Conservation (phyloP, 768 basidiomycete species). For the Pulveroboletus sp. region DNA sequence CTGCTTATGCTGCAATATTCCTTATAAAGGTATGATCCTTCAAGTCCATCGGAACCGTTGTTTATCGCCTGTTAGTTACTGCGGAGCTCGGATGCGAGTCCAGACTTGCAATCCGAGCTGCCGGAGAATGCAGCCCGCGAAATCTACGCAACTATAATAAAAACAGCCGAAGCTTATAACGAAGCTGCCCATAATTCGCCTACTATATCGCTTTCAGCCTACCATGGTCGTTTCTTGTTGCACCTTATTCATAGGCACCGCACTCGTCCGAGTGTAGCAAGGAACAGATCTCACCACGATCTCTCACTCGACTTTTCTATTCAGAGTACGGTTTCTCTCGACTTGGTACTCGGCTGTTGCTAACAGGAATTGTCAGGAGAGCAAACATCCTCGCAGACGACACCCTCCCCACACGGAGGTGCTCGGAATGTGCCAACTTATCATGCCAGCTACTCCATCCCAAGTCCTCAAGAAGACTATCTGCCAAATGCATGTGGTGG, state of each 20-base stretch:
- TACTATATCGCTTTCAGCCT: conserved; percentile 61
- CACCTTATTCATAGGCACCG: conserved; percentile 61
- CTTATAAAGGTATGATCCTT: conserved; percentile 56
- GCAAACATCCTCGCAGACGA: conserved; percentile 18
- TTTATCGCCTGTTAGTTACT: conserved; percentile 47
- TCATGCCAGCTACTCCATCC: conserved; percentile 15
- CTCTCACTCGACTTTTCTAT: conserved; percentile 52
- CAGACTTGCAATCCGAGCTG: conserved; percentile 56
- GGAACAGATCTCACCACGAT: conserved; percentile 35
- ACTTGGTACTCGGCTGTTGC: background rate
- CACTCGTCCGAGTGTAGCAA: conserved; percentile 39
- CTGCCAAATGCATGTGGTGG: conserved; percentile 8
- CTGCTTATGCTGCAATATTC: conserved; percentile 76
- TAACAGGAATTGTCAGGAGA: conserved; percentile 19
- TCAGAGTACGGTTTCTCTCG: conserved; percentile 38
- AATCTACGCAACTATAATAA: conserved; percentile 59
- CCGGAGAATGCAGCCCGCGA: conserved; percentile 57
- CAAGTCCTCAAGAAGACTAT: conserved; percentile 18
- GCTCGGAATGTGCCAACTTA: conserved; percentile 9
- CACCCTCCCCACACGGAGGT: conserved; percentile 20
- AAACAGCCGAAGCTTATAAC: conserved; percentile 74
- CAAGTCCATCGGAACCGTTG: background rate
- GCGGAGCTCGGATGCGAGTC: conserved; percentile 53
- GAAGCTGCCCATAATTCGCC: conserved; percentile 61
- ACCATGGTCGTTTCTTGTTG: conserved; percentile 76